Evolutionary conservation across 176 grass and related monocot species (phyloP).

Genomic region (Metroxylon sagu): DNA sequence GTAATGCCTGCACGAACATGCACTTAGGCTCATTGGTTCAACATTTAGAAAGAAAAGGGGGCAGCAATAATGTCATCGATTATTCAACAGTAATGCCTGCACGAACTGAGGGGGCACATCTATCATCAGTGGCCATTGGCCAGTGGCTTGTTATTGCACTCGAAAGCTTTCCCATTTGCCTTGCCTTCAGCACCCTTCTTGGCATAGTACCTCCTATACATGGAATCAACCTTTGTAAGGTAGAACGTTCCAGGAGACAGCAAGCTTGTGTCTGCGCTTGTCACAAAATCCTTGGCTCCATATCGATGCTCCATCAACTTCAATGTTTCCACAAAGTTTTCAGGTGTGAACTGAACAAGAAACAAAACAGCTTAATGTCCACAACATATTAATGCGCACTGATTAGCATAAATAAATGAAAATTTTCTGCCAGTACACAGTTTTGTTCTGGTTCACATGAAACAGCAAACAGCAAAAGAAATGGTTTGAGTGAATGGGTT

Average conservation of each 20-base stretch:
- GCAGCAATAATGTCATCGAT: no score
- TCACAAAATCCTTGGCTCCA: conserved; percentile 70
- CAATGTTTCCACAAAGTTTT: conserved; percentile 63
- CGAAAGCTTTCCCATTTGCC: background rate
- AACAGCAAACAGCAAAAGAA: no score
- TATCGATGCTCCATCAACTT: conserved; percentile 79
- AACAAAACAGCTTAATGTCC: conserved; percentile 7
- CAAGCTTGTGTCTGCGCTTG: conserved; percentile 50
- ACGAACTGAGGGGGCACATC: background rate
- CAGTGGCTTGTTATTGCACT: background rate
- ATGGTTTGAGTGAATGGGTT: no score
- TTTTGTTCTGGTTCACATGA: no score
- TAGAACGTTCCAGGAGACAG: conserved; percentile 63
- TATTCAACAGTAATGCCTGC: background rate
- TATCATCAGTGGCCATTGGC: conserved; percentile 27
- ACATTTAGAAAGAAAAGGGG: no score
- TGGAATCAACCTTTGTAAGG: conserved; percentile 66
- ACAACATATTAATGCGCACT: no score
- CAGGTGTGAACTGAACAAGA: conserved; percentile 36
- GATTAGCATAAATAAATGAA: no score
- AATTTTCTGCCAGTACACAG: no score
- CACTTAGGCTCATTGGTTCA: no score
- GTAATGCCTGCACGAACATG: background rate
- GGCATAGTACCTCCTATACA: conserved; percentile 73
- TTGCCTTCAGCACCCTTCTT: conserved; percentile 20